phyloP scores from a whole-genome alignment of 306 rosid species.

The Dalbergia cultrata region DNA sequence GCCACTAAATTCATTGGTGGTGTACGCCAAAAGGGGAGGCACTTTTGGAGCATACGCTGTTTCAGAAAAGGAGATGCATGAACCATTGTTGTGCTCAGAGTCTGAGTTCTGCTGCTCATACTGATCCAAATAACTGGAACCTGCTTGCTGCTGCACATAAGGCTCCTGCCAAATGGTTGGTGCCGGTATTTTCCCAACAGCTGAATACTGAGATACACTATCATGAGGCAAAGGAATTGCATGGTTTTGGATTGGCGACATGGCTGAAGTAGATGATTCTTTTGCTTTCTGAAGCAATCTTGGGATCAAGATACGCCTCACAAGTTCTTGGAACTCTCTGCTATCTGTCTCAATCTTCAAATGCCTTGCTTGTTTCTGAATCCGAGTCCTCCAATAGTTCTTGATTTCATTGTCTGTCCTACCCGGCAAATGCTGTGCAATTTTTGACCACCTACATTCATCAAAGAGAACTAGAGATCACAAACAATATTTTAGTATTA shows the following conservation, averaged over 20 bases:
- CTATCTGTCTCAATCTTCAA: conserved; percentile 60
- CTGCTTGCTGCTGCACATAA: conserved; percentile 40
- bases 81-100: conserved; percentile 48
- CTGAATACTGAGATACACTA: conserved; percentile 41
- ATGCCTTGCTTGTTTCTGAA: conserved; percentile 75
- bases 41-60: conserved; percentile 53
- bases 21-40: conserved; percentile 45
- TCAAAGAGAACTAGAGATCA: background rate
- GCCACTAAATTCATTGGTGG: conserved; percentile 38
- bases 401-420: conserved; percentile 87
- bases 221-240: conserved; percentile 42
- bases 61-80: conserved; percentile 50
- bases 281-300: conserved; percentile 68
- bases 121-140: conserved; percentile 33
- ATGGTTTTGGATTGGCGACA: conserved; percentile 47
- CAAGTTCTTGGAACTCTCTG: conserved; percentile 60
- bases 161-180: conserved; percentile 46
- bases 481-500: background rate
- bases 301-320: conserved; percentile 68
- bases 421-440: conserved; percentile 73
- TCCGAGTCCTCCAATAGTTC: conserved; percentile 81
- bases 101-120: conserved; percentile 47
- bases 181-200: conserved; percentile 25
- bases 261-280: conserved; percentile 48
- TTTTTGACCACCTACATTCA: conserved; percentile 73